Evolutionary conservation across 2,329 filamentous ascomycete genomes (phyloP), one percentile per base, ranked within the genome.

Genomic region (Canariomyces notabilis): DNA sequence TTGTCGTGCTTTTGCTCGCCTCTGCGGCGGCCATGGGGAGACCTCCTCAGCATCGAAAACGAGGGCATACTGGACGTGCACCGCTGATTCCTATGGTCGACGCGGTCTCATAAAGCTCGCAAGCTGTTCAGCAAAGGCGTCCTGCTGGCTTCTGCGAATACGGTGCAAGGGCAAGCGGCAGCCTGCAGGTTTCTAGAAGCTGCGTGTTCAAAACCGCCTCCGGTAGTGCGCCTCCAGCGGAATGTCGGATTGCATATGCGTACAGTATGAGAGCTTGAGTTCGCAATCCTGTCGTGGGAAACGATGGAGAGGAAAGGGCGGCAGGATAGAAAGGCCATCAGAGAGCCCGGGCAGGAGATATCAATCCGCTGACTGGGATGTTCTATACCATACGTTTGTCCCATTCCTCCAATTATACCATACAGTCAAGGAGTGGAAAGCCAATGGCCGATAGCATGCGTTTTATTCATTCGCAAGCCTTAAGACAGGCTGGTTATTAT

Each of bases 11-110:
- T n/a, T n/a, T n/a, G n/a, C 45, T 35, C 26, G 21, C 31, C 41
- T 31, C 21, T 53, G n/a, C n/a, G 54, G 35, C 49, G 37, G 44
- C 54, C 51, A 46, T 55, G 56, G 3, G 55, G 55, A 33, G 57
- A 58, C 42, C 61, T 59, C 42, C 59, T 61, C 44, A 62, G 53
- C 6, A 61, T 55, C 20, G 61, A 61, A 32, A 67, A 57, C 15
- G 61, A 61, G 32, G 62, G 63, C 64, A 67, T 67, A 32, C 50
- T 51, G 49, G 35, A 44, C 46, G 23, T 41, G 37, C 32, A 39
- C 39, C 33, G 36, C 40, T 26, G 37, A 39, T 22, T 39, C 35
- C 35, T 38, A 32, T 23, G 34, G 16, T 15, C 37, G 23, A 15
- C 19, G 41, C n/a, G 18, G 26, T 41, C 42, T 50, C 46, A 50